Evolutionary conservation across 225 moss, liverwort and hornwort genomes (phyloP).

Genomic region (Takakia lepidozioides): DNA sequence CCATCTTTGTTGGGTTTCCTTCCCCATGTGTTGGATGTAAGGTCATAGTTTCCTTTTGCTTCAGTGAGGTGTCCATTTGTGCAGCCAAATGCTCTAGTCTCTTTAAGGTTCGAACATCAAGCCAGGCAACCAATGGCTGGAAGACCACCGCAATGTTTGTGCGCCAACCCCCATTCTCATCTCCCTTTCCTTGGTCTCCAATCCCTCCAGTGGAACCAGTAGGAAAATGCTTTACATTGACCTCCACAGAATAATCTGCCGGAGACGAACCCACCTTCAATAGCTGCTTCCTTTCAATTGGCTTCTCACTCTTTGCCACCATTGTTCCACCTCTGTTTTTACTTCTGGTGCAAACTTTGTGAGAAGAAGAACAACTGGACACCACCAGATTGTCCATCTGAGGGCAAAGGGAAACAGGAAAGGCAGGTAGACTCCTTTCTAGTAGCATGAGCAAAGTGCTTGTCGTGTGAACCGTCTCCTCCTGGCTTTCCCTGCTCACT

Average conservation of each 20-base stretch:
- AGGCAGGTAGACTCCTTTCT: constrained; percentile 48
- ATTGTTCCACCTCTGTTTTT: background rate
- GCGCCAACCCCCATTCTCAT: constrained; percentile 23
- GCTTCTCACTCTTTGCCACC: background rate
- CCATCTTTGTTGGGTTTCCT: too few relatives aligned
- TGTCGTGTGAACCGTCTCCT: background rate
- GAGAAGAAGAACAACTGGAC: too few relatives aligned
- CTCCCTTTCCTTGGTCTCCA: constrained; percentile 7
- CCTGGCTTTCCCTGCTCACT: too few relatives aligned
- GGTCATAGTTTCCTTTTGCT: too few relatives aligned
- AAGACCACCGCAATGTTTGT: constrained; percentile 50
- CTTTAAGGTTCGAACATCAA: constrained; percentile 69
- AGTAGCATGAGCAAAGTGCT: constrained; percentile 42
- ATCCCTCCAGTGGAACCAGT: too few relatives aligned
- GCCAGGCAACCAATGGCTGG: constrained; percentile 63
- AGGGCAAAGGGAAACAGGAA: constrained; percentile 47
- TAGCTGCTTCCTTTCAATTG: constrained; percentile 42
- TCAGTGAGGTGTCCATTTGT: constrained; percentile 17
- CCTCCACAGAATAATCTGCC: constrained; percentile 39
- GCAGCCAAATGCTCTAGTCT: constrained; percentile 39
- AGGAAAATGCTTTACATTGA: constrained; percentile 36
- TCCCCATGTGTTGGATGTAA: too few relatives aligned
- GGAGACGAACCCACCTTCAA: constrained; percentile 41
- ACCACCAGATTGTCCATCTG: background rate
- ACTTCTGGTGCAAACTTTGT: too few relatives aligned